Evolutionary conservation across 179 eudicot genomes (phyloP).

Genomic region (Beta corolliflora): DNA sequence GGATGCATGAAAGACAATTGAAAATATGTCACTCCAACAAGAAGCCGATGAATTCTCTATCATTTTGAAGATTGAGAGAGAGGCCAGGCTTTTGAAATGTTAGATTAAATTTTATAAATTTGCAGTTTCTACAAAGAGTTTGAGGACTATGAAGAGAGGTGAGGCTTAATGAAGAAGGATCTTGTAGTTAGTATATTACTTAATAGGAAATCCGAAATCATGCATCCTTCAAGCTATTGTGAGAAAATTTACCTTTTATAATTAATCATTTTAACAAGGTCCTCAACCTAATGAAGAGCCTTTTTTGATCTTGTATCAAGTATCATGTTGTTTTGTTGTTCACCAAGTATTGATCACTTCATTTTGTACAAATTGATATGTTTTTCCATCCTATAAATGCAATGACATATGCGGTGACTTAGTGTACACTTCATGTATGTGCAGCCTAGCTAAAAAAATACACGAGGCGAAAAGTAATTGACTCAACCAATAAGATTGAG

Average conservation of each 20-base stretch:
- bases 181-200: not conserved
- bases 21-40: not conserved
- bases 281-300: not conserved
- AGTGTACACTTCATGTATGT: no score
- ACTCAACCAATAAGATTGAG: no score
- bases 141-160: not conserved
- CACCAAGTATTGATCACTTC: not conserved
- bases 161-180: not conserved
- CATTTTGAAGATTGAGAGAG: conserved; percentile 19
- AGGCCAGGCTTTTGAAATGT: conserved; percentile 12
- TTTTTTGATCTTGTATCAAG: not conserved
- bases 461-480: no score
- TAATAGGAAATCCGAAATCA: not conserved
- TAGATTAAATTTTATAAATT: not conserved
- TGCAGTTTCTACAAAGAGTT: conserved; percentile 3
- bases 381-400: no score
- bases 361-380: not conserved
- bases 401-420: no score
- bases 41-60: conserved; percentile 30
- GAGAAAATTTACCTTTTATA: not conserved
- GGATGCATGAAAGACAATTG: not conserved
- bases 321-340: not conserved
- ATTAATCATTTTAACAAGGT: not conserved
- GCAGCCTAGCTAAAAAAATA: no score
- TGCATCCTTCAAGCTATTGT: not conserved